phyloP scores from a whole-genome alignment of 768 basidiomycete species.

The Lyophyllum atratum region DNA sequence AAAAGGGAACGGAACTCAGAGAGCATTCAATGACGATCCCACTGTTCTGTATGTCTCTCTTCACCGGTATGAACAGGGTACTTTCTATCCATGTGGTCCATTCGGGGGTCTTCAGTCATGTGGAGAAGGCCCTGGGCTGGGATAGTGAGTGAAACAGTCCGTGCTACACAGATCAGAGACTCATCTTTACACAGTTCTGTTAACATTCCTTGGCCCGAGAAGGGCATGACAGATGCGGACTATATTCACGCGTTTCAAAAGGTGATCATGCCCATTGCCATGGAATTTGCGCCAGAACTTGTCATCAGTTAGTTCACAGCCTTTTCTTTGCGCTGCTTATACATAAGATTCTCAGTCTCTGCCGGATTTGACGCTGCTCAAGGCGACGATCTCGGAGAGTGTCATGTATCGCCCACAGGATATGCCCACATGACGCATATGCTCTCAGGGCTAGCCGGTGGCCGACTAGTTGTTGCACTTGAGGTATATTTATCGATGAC shows the following conservation, averaged over 20 bases:
- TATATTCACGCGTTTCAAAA: conserved; percentile 97
- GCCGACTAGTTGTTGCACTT: conserved; percentile 88
- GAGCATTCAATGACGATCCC: conserved; percentile 93
- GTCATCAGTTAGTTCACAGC: conserved; percentile 76
- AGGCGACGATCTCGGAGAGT: conserved; percentile 91
- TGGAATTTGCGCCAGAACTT: conserved; percentile 94
- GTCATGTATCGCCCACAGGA: conserved; percentile 86
- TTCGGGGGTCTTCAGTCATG: conserved; percentile 87
- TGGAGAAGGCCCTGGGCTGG: conserved; percentile 81
- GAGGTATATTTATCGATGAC: conserved; percentile 61
- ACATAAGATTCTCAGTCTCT: conserved; percentile 62
- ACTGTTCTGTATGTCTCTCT: conserved; percentile 91
- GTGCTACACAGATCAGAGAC: conserved; percentile 3
- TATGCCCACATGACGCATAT: conserved; percentile 99
- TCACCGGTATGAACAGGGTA: conserved; percentile 91
- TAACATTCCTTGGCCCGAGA: conserved; percentile 92
- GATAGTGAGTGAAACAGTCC: conserved; percentile 63
- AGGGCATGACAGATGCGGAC: conserved; percentile 91
- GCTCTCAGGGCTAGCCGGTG: conserved; percentile 85
- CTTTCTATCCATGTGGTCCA: conserved; percentile 90
- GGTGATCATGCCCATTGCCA: conserved; percentile 94
- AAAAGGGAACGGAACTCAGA: conserved; percentile 94
- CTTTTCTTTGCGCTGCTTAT: not conserved
- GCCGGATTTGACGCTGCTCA: conserved; percentile 97
- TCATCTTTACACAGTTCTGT: conserved; percentile 63